Conservation (phyloP, 148 eudicot genomes). For the Mesembryanthemum crystallinum region DNA sequence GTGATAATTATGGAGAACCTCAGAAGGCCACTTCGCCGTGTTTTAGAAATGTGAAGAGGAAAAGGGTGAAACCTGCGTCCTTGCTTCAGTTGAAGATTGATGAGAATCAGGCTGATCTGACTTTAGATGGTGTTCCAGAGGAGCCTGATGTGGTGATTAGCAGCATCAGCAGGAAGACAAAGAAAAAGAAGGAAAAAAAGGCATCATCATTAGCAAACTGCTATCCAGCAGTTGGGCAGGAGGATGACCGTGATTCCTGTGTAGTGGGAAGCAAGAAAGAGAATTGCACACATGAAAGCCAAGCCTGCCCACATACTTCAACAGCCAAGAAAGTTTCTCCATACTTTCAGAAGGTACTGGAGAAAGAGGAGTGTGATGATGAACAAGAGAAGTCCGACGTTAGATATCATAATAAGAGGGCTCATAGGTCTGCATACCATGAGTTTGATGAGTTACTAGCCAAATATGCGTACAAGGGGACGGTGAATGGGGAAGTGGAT, state of each 20-base stretch:
- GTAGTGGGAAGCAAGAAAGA: conserved; percentile 14
- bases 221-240: not conserved
- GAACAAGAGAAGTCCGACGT: conserved; percentile 12
- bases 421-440: not conserved
- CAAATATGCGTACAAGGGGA: conserved; percentile 29
- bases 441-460: conserved; percentile 36
- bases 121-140: not conserved
- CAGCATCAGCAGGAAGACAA: not conserved
- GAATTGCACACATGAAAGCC: not conserved
- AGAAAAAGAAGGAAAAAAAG: conserved; percentile 20
- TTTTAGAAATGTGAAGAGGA: conserved; percentile 22
- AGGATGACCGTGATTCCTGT: conserved; percentile 17
- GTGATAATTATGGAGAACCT: not conserved
- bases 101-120: conserved; percentile 11
- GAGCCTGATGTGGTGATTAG: not conserved
- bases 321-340: conserved; percentile 17
- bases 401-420: conserved; percentile 3
- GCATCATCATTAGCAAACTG: conserved; percentile 5
- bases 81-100: conserved; percentile 4
- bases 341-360: conserved; percentile 14
- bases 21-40: conserved; percentile 3
- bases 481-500: conserved; percentile 13
- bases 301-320: conserved; percentile 9
- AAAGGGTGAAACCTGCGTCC: conserved; percentile 20
- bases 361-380: conserved; percentile 11